These are phyloP conservation scores for Centaurea solstitialis DNA, from an alignment of 129 eudicot species.

Conservation along the genomic window DNA sequence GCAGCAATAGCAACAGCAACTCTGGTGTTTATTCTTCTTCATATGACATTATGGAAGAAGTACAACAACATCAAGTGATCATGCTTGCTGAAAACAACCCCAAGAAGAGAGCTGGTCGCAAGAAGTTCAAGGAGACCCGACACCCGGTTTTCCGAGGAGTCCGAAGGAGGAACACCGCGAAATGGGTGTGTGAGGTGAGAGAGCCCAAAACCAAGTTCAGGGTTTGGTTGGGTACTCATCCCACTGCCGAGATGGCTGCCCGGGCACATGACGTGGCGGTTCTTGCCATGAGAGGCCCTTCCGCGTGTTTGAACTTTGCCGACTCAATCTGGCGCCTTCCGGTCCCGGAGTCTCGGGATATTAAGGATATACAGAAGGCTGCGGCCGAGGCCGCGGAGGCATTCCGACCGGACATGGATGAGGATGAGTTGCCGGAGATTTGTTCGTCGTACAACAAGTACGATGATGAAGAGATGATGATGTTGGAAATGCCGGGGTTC, in stretches of 20 bases:
- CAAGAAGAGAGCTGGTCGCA: too few species aligned
- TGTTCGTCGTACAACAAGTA: not conserved
- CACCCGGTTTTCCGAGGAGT: not conserved
- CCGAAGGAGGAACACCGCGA: not conserved
- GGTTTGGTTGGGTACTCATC: not conserved
- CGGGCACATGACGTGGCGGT: too few species aligned
- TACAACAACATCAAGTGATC: not conserved
- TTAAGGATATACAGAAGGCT: slow-evolving; percentile 22
- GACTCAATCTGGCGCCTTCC: slow-evolving; percentile 64
- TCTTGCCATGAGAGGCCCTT: too few species aligned
- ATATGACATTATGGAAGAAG: too few species aligned
- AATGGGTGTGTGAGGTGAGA: not conserved
- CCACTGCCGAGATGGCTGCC: too few species aligned
- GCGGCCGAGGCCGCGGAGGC: slow-evolving; percentile 68
- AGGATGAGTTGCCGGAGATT: slow-evolving; percentile 10
- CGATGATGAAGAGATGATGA: slow-evolving; percentile 48
- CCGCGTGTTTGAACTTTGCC: slow-evolving; percentile 42
- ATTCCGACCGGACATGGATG: slow-evolving; percentile 28
- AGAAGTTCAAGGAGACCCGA: not conserved
- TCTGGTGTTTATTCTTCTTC: too few species aligned
- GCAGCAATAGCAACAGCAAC: too few species aligned
- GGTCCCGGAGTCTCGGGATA: slow-evolving; percentile 30
- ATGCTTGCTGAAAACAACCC: not conserved
- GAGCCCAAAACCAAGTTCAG: not conserved
- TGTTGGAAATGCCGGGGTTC: slow-evolving; percentile 55